phyloP scores from a whole-genome alignment of 1,284 basidiomycete genomes.

The Papiliotrema nemorosa region DNA sequence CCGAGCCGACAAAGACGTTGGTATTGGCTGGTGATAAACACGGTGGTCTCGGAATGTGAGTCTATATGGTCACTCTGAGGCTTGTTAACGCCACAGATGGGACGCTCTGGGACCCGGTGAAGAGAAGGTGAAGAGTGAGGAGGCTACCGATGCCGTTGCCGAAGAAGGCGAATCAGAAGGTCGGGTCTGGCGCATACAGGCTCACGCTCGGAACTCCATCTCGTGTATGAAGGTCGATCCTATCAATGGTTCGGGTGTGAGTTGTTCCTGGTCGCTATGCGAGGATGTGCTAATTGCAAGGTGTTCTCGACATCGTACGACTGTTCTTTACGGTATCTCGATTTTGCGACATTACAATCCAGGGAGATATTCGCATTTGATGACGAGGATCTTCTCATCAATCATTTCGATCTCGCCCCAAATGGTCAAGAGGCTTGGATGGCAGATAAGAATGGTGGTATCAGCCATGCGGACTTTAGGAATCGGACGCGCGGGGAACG shows the following conservation, averaged over 20 bases:
- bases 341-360: constrained; percentile 47
- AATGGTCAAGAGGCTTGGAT: constrained; percentile 49
- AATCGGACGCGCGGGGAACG: constrained; percentile 23
- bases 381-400: constrained; percentile 50
- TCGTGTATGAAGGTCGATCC: constrained; percentile 49
- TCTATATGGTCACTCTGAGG: constrained; percentile 1
- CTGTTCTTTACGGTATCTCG: constrained; percentile 49
- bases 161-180: constrained; percentile 31
- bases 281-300: constrained; percentile 18
- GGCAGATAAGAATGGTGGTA: constrained; percentile 50
- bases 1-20: constrained; percentile 47
- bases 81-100: constrained; percentile 30
- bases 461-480: constrained; percentile 51
- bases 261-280: constrained; percentile 10
- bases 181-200: constrained; percentile 48
- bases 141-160: constrained; percentile 18
- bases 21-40: constrained; percentile 52
- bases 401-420: constrained; percentile 51
- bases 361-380: constrained; percentile 48
- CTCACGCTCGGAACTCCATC: constrained; percentile 47
- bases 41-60: constrained; percentile 50
- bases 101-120: constrained; percentile 32
- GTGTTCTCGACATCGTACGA: constrained; percentile 52
- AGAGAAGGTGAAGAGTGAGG: constrained; percentile 30
- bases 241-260: constrained; percentile 39